A percentile compares a stretch with the other conserved stretches of the same genome.
These are phyloP conservation scores for Coccomyxa sp. DNA, from an alignment of 139 green algal genomes.

Conservation along the genomic window DNA sequence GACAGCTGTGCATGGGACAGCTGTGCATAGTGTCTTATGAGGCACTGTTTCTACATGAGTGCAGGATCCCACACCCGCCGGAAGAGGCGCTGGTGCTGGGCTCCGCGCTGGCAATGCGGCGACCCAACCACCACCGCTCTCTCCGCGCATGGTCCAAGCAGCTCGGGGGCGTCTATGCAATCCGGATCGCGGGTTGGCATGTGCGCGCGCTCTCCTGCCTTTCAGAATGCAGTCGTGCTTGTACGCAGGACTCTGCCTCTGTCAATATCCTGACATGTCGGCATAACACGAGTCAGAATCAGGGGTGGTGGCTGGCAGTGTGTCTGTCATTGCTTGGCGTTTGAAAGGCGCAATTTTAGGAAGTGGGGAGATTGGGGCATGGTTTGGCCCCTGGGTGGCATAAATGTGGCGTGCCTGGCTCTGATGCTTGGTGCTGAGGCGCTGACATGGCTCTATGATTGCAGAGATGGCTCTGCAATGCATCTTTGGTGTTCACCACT, in stretches of 20 bases:
- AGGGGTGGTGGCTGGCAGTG: not conserved
- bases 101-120: not conserved
- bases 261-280: not conserved
- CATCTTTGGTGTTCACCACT: too few relatives aligned
- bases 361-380: too few relatives aligned
- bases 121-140: not conserved
- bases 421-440: not conserved
- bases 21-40: too few relatives aligned
- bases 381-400: too few relatives aligned
- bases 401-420: too few relatives aligned
- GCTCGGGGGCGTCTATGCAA: not conserved
- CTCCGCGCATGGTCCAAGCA: not conserved
- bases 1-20: too few relatives aligned
- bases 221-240: not conserved
- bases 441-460: too few relatives aligned
- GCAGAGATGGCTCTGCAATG: too few relatives aligned
- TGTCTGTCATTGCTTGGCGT: not conserved
- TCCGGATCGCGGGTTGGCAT: not conserved
- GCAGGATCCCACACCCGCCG: not conserved
- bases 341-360: too few relatives aligned
- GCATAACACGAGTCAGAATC: not conserved
- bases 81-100: not conserved
- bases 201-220: not conserved
- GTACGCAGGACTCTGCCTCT: not conserved
- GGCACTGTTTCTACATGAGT: too few relatives aligned